Percentiles rank a stretch among this genome's conserved stretches.
Conservation (phyloP, 2,329 filamentous ascomycete genomes). For the Hypoxylon sp. region DNA sequence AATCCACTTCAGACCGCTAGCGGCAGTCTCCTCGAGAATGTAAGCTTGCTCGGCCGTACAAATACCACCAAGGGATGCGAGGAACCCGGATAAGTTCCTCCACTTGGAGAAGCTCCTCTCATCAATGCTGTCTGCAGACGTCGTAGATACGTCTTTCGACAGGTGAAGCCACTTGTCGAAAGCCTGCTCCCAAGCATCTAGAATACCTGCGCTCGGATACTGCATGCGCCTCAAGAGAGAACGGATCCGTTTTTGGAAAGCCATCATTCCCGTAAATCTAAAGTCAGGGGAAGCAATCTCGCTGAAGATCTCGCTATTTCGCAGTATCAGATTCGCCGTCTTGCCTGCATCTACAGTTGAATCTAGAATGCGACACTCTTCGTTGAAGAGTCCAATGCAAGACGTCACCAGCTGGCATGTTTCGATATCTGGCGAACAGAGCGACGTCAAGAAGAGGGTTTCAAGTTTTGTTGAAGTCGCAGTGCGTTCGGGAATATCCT, state of each 20-base stretch:
- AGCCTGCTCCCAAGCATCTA: conserved; percentile 76
- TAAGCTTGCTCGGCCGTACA: conserved; percentile 73
- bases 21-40: conserved; percentile 69
- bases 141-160: conserved; percentile 73
- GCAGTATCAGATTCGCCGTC: conserved; percentile 66
- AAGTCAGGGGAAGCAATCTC: conserved; percentile 76
- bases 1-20: conserved; percentile 74
- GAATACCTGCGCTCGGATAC: conserved; percentile 75
- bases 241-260: conserved; percentile 77
- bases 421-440: conserved; percentile 76
- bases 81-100: conserved; percentile 78
- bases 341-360: conserved; percentile 66
- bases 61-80: conserved; percentile 76
- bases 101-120: conserved; percentile 73
- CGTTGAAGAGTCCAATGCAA: conserved; percentile 73
- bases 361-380: conserved; percentile 71
- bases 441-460: conserved; percentile 72
- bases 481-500: conserved; percentile 69
- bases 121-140: conserved; percentile 65
- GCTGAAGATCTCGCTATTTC: conserved; percentile 72
- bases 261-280: conserved; percentile 76
- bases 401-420: conserved; percentile 75
- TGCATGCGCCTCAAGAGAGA: conserved; percentile 72
- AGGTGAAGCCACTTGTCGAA: conserved; percentile 76
- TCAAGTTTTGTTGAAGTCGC: conserved; percentile 70